phyloP scores from a whole-genome alignment of 768 basidiomycete genomes.

The Lactifluus echinatus region DNA sequence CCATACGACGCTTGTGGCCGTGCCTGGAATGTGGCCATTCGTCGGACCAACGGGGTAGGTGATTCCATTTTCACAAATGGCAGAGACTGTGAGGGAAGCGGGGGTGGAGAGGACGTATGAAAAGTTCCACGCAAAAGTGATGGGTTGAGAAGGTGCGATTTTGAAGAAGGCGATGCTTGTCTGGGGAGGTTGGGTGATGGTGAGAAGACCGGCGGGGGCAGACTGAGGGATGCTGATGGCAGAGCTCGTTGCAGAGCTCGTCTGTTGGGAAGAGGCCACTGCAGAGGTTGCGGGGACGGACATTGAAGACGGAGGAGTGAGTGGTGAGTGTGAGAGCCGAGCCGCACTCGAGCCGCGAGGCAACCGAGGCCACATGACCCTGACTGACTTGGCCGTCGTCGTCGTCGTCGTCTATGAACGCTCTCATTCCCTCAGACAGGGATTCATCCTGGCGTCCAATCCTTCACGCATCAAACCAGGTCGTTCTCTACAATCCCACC shows the following conservation, averaged over 20 bases:
- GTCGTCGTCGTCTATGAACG: conserved; percentile 3
- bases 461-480: conserved; percentile 74
- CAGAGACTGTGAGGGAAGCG: conserved; percentile 67
- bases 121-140: conserved; percentile 92
- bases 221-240: conserved; percentile 35
- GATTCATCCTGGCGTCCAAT: conserved; percentile 64
- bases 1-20: conserved; percentile 69
- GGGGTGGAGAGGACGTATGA: conserved; percentile 66
- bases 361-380: no score
- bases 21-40: conserved; percentile 61
- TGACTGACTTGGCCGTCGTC: no score
- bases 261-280: background rate
- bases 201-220: conserved; percentile 54
- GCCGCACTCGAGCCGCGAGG: no score
- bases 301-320: background rate
- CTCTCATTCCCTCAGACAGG: conserved; percentile 19
- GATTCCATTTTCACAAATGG: conserved; percentile 78
- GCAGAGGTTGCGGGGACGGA: background rate
- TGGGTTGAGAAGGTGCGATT: conserved; percentile 60
- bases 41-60: conserved; percentile 84
- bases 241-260: background rate
- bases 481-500: conserved; percentile 80
- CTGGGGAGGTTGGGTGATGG: conserved; percentile 73
- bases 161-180: conserved; percentile 83
- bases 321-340: background rate